Conservation (phyloP, 345 rosid genomes). For the Aegle marmelos region DNA sequence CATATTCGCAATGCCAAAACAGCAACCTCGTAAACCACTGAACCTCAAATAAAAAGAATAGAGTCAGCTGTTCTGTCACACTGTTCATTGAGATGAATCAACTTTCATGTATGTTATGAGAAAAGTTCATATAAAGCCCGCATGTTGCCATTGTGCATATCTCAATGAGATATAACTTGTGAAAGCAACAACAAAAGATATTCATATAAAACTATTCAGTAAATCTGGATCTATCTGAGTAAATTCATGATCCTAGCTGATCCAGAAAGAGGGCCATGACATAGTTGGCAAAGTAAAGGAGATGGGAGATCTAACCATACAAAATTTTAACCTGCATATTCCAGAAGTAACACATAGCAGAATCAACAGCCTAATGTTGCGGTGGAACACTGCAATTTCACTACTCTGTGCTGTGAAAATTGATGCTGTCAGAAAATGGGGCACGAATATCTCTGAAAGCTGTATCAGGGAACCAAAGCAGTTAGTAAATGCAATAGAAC, state of each 20-base stretch:
- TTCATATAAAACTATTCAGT: background rate
- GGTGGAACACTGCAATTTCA: slow-evolving; percentile 65
- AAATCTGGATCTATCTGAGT: background rate
- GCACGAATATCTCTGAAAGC: slow-evolving; percentile 85
- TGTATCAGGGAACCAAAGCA: slow-evolving; percentile 35
- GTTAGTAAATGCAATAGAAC: slow-evolving; percentile 1
- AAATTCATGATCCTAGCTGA: background rate
- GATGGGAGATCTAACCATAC: slow-evolving; percentile 64
- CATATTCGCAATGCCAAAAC: slow-evolving; percentile 94
- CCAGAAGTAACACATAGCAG: slow-evolving; percentile 70
- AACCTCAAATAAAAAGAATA: slow-evolving; percentile 31
- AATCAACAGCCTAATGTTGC: slow-evolving; percentile 68
- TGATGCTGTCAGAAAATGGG: slow-evolving; percentile 94
- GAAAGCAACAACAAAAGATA: background rate
- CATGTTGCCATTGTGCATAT: background rate
- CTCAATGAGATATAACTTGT: background rate
- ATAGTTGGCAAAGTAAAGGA: slow-evolving; percentile 17
- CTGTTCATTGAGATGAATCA: slow-evolving; percentile 17
- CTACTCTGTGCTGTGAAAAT: slow-evolving; percentile 83
- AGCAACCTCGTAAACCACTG: slow-evolving; percentile 96
- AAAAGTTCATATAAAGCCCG: background rate
- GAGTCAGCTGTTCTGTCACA: slow-evolving; percentile 27
- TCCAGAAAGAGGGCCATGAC: background rate
- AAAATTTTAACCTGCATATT: slow-evolving; percentile 93
- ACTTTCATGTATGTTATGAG: background rate